These are phyloP conservation scores for Fusarium sp. DNA, from an alignment of 2,329 filamentous ascomycete genomes.

Conservation along the genomic window DNA sequence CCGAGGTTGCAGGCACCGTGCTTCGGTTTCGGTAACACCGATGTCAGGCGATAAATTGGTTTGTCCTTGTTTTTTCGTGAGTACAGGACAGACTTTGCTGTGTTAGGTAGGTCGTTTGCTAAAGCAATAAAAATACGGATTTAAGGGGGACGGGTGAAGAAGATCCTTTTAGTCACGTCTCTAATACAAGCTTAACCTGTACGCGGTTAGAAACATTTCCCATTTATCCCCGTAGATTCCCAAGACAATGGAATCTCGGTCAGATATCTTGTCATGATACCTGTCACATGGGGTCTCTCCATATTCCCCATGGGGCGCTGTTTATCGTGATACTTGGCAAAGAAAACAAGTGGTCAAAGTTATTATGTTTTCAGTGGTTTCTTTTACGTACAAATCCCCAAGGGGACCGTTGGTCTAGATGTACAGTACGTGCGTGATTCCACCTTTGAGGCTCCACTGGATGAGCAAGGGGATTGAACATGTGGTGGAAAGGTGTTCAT, in stretches of 20 bases:
- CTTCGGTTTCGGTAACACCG: conserved; percentile 25
- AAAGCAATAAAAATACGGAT: conserved; percentile 3
- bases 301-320: conserved; percentile 29
- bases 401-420: conserved; percentile 8
- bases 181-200: conserved; percentile 13
- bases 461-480: background rate
- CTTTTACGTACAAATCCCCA: conserved; percentile 29
- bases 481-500: conserved; percentile 8
- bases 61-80: background rate
- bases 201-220: background rate
- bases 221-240: background rate
- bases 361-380: conserved; percentile 25
- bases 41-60: conserved; percentile 21
- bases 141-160: conserved; percentile 10
- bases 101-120: conserved; percentile 18
- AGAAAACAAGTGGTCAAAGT: conserved; percentile 29
- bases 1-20: conserved; percentile 20
- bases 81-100: background rate
- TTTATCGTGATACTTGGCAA: conserved; percentile 13
- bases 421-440: conserved; percentile 21
- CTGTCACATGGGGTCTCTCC: conserved; percentile 9
- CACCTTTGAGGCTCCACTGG: conserved; percentile 8
- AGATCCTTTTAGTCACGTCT: conserved; percentile 20
- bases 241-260: background rate
- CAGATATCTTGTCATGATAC: background rate